These are phyloP conservation scores for Cucurbita ficifolia DNA, from an alignment of 306 rosid species.

Conservation along the genomic window DNA sequence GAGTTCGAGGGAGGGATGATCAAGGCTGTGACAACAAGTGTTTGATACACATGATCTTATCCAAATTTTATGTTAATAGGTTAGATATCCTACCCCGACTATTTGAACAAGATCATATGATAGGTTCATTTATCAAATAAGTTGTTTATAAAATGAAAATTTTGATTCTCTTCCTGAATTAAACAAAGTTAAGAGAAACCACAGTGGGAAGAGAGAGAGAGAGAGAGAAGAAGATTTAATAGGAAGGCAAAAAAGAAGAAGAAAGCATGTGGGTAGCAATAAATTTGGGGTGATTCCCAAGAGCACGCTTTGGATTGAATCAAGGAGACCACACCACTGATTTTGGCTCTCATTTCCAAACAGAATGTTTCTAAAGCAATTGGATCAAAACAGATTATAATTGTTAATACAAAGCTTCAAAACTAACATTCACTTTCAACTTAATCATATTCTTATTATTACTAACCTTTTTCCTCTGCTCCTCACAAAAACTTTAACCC, in stretches of 20 bases:
- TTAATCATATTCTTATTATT: constrained; percentile 73
- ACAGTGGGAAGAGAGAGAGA: not conserved
- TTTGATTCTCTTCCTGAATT: not conserved
- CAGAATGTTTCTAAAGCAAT: constrained; percentile 60
- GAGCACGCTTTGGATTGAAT: constrained; percentile 90
- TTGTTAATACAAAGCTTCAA: not conserved
- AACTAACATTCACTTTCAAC: constrained; percentile 32
- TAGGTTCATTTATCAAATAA: no score
- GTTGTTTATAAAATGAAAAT: no score
- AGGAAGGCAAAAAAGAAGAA: constrained; percentile 21
- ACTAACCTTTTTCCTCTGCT: constrained; percentile 22
- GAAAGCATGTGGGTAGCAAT: constrained; percentile 69
- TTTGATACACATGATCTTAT: no score
- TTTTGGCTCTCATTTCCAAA: constrained; percentile 37
- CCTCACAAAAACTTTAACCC: not conserved
- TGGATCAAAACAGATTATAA: not conserved
- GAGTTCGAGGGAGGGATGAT: no score
- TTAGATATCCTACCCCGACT: no score
- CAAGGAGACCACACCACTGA: constrained; percentile 86
- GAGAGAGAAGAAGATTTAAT: not conserved
- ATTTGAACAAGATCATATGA: no score
- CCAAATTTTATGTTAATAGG: no score
- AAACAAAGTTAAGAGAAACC: not conserved
- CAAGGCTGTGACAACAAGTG: no score
- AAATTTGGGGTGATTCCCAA: constrained; percentile 55